Evolutionary conservation across 2,329 filamentous ascomycete genomes (phyloP), one percentile per base, ranked within the genome.

Genomic region (Raffaelea deltoideospora): DNA sequence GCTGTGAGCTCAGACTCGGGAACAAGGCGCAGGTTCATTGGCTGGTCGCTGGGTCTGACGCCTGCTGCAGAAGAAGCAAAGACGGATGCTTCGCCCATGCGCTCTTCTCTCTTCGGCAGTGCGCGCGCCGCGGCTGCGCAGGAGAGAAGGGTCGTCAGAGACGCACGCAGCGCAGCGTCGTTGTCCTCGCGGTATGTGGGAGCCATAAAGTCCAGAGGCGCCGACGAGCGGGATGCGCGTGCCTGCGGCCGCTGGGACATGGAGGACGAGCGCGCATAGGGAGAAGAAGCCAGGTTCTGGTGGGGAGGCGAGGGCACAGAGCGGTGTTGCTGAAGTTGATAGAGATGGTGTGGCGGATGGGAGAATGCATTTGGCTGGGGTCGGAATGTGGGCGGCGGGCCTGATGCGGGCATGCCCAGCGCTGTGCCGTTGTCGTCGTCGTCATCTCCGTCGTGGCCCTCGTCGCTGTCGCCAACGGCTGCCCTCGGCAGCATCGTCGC

Each of bases 281-380:
- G 63, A 23, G 61, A 18, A 23, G 61, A 18, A 3, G 37, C 37
- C 35, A 41, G 57, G 43, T 71, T 65, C 34, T 63, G 58, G 19
- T 64, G 60, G 48, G 62, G 61, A 39, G 60, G 53, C 10, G 65
- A 67, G 39, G 57, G 61, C 23, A 65, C 57, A 10, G 69, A 70
- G 45, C 69, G 61, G 40, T 59, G 58, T 33, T 66, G 58, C 33
- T 59, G 58, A 32, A 67, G 58, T 31, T 67, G 60, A 33, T 58
- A 56, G 10, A 63, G 44, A 45, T 64, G 53, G 13, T 64, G 63
- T 2, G 81, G 79, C 3, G 85, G 85, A 50, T 94, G 86, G 0
- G 85, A 82, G 54, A 95, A 95, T 27, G 81, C 85, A 50, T 95
- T 94, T 7, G 87, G 87, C 50, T 93, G 85, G 10, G 88, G 88